Percentiles rank a stretch among this genome's conserved stretches.
Conservation (phyloP, 352 stramenopile species). For the Globisporangium nunn region DNA sequence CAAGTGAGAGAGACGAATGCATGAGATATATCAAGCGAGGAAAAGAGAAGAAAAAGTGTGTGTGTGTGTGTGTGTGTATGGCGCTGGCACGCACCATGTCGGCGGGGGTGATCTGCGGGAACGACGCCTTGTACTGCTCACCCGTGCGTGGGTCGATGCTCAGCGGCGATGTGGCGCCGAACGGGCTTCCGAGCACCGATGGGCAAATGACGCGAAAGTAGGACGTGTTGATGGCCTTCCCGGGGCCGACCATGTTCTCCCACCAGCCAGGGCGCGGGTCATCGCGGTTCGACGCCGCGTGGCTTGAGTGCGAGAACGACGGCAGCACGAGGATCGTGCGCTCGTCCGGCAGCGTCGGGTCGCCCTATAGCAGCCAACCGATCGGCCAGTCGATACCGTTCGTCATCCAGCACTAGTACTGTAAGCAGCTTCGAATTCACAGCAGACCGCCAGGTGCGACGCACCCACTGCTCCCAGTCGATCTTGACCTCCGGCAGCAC, state of each 20-base stretch:
- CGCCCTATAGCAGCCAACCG: slow-evolving; percentile 22
- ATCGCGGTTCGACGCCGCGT: slow-evolving; percentile 75
- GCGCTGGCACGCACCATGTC: slow-evolving; percentile 48
- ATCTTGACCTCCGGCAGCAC: slow-evolving; percentile 54
- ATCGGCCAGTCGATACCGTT: background rate
- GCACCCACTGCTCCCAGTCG: slow-evolving; percentile 77
- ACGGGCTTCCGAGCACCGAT: slow-evolving; percentile 79
- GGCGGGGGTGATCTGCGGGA: slow-evolving; percentile 78
- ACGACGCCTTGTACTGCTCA: slow-evolving; percentile 57
- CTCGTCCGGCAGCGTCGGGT: slow-evolving; percentile 54
- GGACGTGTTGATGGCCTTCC: slow-evolving; percentile 84
- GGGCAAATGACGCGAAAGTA: slow-evolving; percentile 85
- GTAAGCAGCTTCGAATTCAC: background rate
- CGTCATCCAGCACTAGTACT: background rate
- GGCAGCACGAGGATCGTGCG: slow-evolving; percentile 79
- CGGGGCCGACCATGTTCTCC: slow-evolving; percentile 84
- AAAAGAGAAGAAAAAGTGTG: background rate
- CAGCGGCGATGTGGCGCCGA: slow-evolving; percentile 73
- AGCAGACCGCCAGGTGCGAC: background rate
- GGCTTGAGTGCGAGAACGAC: slow-evolving; percentile 84
- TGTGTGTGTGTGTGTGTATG: too few species aligned
- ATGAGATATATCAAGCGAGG: too few species aligned
- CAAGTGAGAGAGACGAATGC: too few species aligned
- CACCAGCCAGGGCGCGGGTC: slow-evolving; percentile 81
- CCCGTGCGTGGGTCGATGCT: slow-evolving; percentile 50